Base-by-base conservation (phyloP, 495 filamentous ascomycete species). In the Gamarada debralockiae region DNA sequence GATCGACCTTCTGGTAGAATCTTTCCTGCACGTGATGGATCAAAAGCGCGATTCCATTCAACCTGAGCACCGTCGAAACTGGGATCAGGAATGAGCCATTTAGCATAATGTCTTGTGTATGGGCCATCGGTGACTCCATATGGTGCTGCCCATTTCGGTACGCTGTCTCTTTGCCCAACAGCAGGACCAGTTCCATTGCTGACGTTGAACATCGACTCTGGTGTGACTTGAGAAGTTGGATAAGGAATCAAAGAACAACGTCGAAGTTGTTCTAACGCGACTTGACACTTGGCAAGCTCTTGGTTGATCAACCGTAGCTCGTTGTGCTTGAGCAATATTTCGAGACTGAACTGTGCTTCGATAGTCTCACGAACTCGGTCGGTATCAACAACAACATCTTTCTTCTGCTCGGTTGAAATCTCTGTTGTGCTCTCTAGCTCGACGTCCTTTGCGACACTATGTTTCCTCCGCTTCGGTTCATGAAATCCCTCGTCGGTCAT, bases 251-350 rank as follows among this genome's bases (percentile, higher is more conserved):
- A 73, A 59, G 90, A 82, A 64, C 91, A 96, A 48, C 93, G 85
- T 52, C 93, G 86, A 42, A 98, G 77, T 67, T 97, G 93, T 70
- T 98, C 93, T 57, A 97, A 78, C n/a, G 91, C 87, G 58, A 91
- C 74, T 74, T 97, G 91, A 60, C 92, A 96, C 74, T 95, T 96
- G 59, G 90, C 91, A 55, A 97, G 80, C 68, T 97, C 92, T 69
- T 96, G 91, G 66, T 97, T 89, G 68, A 98, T 95, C 52, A 96
- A 76, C 14, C 90, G 87, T 22, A 97, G 71, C 71, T 98, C 93
- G 57, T 92, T 81, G 65, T 98, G 93, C 73, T 97, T 98, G 59
- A 96, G 70, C 50, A 97, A 72, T 37, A 97, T 92, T 70, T 97
- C 90, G 53, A 95, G 81, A 59, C 87, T 85, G 67, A 98, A 83